A percentile compares a stretch with the other conserved stretches of the same genome.
Conservation (phyloP, 2,329 filamentous ascomycete genomes). For the Talaromyces sp. region DNA sequence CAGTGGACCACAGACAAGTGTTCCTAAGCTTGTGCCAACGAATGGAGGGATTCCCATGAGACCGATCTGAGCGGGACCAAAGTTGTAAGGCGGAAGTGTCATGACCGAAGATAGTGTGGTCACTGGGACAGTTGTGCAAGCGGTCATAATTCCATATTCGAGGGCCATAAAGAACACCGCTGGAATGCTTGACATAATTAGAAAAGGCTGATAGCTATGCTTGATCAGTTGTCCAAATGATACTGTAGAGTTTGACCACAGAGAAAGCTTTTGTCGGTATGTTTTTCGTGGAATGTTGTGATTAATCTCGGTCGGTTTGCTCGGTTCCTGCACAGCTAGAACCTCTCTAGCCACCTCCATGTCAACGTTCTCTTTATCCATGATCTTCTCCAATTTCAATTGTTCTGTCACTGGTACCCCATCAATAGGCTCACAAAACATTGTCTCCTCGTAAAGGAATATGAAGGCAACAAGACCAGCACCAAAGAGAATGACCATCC, state of each 20-base stretch:
- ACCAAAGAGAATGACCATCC: constrained; percentile 46
- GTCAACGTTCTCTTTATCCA: background rate
- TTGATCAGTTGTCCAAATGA: constrained; percentile 17
- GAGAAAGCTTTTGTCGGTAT: constrained; percentile 47
- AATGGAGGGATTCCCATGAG: constrained; percentile 45
- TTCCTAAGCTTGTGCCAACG: constrained; percentile 42
- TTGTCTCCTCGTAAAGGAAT: constrained; percentile 51
- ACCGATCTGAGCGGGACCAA: constrained; percentile 41
- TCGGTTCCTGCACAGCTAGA: background rate
- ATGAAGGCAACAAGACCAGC: constrained; percentile 42
- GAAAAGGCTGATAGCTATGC: constrained; percentile 34
- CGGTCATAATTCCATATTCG: constrained; percentile 43
- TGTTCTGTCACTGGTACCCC: background rate
- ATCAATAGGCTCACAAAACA: constrained; percentile 12
- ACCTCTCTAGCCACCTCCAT: background rate
- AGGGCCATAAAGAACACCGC: constrained; percentile 46
- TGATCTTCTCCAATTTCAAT: background rate
- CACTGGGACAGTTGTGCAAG: constrained; percentile 43
- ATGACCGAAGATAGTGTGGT: constrained; percentile 42
- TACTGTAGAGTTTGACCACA: constrained; percentile 28
- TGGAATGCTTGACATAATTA: constrained; percentile 52
- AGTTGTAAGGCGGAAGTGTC: constrained; percentile 44
- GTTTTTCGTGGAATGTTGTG: constrained; percentile 22
- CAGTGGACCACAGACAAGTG: constrained; percentile 36
- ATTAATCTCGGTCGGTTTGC: constrained; percentile 8